Conservation (phyloP, 2,329 filamentous ascomycete species). For the Cladophialophora exuberans region DNA sequence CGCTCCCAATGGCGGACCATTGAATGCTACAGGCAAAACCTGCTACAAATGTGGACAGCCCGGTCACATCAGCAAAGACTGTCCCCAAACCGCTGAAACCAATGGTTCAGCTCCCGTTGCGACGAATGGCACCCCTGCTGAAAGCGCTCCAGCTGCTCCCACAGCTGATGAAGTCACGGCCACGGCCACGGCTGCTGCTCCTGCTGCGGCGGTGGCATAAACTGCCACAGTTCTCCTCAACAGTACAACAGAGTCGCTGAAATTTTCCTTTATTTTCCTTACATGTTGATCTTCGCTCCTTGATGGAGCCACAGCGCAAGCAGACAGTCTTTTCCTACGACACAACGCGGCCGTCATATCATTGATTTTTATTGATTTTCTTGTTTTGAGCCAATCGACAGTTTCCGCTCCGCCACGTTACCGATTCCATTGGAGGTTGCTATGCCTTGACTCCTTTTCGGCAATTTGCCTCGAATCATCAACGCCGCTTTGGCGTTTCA, state of each 20-base stretch:
- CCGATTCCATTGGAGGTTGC: constrained; percentile 18
- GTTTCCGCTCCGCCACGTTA: constrained; percentile 2
- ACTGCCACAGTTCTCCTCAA: neutral
- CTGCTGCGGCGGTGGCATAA: constrained; percentile 30
- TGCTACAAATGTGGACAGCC: constrained; percentile 97
- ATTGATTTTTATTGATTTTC: constrained; percentile 4
- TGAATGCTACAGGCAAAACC: constrained; percentile 96
- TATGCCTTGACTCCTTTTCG: constrained; percentile 14
- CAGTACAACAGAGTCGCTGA: constrained; percentile 1
- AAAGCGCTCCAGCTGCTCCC: constrained; percentile 26
- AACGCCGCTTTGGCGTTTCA: constrained; percentile 16
- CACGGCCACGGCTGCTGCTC: constrained; percentile 19
- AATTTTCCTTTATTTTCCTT: constrained; percentile 13
- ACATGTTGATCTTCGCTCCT: constrained; percentile 5
- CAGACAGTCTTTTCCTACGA: constrained; percentile 19
- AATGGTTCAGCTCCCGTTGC: constrained; percentile 40
- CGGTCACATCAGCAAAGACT: constrained; percentile 94
- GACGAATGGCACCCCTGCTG: constrained; percentile 27
- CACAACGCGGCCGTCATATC: neutral
- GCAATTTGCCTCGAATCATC: constrained; percentile 17
- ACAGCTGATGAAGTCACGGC: constrained; percentile 25
- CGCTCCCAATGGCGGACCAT: constrained; percentile 89
- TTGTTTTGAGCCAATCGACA: constrained; percentile 3
- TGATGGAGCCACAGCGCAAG: constrained; percentile 2
- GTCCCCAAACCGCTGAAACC: constrained; percentile 70